Evolutionary conservation across 139 green algal species (phyloP).

Genomic region (Chlorella sp.): DNA sequence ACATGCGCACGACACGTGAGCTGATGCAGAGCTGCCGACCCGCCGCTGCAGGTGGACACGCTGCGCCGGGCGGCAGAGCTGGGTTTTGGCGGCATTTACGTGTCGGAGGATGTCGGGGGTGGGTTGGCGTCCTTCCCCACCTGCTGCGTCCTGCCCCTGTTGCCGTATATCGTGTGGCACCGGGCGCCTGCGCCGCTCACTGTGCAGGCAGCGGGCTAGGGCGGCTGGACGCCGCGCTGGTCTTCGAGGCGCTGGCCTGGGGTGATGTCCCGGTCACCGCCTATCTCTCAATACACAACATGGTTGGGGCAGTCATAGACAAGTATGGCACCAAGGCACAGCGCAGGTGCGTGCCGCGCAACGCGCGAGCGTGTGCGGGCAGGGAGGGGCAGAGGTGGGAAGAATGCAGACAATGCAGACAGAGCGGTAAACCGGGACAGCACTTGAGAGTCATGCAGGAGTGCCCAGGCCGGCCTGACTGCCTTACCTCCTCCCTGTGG

Average conservation of each 20-base stretch:
- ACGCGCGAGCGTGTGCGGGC: no score
- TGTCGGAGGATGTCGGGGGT: constrained; percentile 53
- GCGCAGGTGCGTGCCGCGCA: no score
- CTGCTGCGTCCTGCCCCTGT: no score
- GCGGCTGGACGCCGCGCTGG: constrained; percentile 66
- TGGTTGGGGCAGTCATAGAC: constrained; percentile 65
- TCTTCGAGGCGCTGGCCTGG: constrained; percentile 82
- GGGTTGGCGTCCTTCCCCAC: no score
- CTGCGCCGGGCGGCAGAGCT: constrained; percentile 60
- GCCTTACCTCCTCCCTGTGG: no score
- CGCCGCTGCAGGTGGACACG: constrained; percentile 53
- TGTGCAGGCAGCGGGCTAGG: constrained; percentile 26
- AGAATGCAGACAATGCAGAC: no score
- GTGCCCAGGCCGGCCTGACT: no score
- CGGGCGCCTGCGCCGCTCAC: neutral
- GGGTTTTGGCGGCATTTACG: constrained; percentile 76
- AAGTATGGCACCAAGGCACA: constrained; percentile 59
- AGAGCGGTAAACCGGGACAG: no score
- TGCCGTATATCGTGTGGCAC: no score
- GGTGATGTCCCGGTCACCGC: constrained; percentile 72
- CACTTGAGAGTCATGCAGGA: no score
- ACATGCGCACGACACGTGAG: neutral
- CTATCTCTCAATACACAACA: constrained; percentile 92
- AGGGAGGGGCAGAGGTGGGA: no score
- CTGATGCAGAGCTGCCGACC: neutral